Evolutionary conservation across 1,284 basidiomycete species (phyloP).

Genomic region (Malassezia cuniculi): DNA sequence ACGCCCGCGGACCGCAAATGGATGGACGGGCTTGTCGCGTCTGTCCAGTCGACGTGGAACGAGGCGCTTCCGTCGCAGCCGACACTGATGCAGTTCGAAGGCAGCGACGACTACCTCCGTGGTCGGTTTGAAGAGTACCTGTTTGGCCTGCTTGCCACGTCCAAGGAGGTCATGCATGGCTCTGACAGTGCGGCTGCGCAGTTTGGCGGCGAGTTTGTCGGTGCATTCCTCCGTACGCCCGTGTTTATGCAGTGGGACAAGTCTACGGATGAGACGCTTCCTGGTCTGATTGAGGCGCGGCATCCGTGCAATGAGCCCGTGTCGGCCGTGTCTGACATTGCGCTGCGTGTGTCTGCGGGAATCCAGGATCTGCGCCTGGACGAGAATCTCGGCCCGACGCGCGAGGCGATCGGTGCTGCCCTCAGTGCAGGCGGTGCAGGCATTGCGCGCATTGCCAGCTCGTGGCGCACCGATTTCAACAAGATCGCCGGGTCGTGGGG

Average conservation of each 20-base stretch:
- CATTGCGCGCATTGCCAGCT: conserved; percentile 29
- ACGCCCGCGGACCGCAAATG: conserved; percentile 91
- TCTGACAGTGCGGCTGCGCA: conserved; percentile 10
- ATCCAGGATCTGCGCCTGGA: conserved; percentile 39
- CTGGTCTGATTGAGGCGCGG: conserved; percentile 35
- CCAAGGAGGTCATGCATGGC: conserved; percentile 24
- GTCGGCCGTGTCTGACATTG: conserved; percentile 37
- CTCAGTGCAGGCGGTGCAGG: conserved; percentile 30
- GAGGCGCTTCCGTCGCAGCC: conserved; percentile 35
- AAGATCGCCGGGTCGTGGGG: too few relatives aligned
- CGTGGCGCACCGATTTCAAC: conserved; percentile 31
- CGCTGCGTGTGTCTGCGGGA: conserved; percentile 32
- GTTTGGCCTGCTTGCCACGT: conserved; percentile 32
- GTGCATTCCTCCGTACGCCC: conserved; percentile 23
- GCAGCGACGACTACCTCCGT: conserved; percentile 41
- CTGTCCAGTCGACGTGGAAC: conserved; percentile 40
- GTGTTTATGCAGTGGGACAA: conserved; percentile 30
- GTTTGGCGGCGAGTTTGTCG: conserved; percentile 35
- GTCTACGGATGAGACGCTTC: conserved; percentile 35
- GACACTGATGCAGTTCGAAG: conserved; percentile 36
- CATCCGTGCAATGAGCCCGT: conserved; percentile 41
- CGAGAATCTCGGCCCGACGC: conserved; percentile 36
- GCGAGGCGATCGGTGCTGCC: conserved; percentile 36
- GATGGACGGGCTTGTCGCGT: conserved; percentile 57
- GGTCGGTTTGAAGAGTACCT: conserved; percentile 37